A percentile compares a stretch with the other conserved stretches of the same genome.
Evolutionary conservation across 225 moss, liverwort and hornwort species (phyloP).

Genomic region (Bryoerythrophyllum caledonicum): DNA sequence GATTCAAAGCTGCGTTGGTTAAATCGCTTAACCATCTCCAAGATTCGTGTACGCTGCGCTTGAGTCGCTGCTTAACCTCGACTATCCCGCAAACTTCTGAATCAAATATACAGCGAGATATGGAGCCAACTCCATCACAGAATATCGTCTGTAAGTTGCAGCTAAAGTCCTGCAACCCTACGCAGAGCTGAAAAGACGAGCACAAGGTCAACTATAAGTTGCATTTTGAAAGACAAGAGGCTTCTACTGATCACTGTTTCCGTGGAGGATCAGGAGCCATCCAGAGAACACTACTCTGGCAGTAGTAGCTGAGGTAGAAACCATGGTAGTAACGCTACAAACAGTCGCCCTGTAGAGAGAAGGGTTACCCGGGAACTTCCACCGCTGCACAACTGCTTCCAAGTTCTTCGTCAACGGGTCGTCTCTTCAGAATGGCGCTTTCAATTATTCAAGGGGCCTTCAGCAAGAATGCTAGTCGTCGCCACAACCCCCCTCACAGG

Average conservation of each 20-base stretch:
- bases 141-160: constrained; percentile 9
- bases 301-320: constrained; percentile 16
- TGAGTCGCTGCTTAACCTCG: background rate
- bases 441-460: constrained; percentile 35
- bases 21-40: constrained; percentile 7
- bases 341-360: constrained; percentile 17
- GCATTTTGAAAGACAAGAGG: background rate
- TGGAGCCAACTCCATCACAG: constrained; percentile 11
- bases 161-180: background rate
- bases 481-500: constrained; percentile 25
- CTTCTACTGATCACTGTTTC: constrained; percentile 16
- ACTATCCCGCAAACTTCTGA: constrained; percentile 8
- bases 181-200: constrained; percentile 4
- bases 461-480: constrained; percentile 25
- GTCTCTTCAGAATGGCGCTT: constrained; percentile 25
- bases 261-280: constrained; percentile 1
- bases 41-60: constrained; percentile 13
- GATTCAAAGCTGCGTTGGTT: background rate
- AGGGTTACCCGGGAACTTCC: constrained; percentile 9
- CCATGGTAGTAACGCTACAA: constrained; percentile 19
- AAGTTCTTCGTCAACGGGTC: constrained; percentile 21
- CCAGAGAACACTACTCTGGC: constrained; percentile 6
- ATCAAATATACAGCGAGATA: constrained; percentile 20
- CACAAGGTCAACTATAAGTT: background rate
- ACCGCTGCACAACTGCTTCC: constrained; percentile 29